Conservation (phyloP, 257 asterid genomes). For the Nicotiana tomentosiformis region DNA sequence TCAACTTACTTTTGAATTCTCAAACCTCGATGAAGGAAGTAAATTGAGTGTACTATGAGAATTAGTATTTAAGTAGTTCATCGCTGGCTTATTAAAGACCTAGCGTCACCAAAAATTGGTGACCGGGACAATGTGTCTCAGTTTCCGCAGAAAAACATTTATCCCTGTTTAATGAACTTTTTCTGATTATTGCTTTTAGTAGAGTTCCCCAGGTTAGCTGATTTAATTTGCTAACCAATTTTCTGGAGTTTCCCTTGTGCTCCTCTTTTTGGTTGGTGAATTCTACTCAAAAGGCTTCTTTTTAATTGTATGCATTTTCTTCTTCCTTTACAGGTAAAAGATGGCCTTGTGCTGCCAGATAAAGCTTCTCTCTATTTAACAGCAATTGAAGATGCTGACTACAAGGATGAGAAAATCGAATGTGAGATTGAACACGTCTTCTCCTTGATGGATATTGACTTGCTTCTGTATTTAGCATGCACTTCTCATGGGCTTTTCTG, state of each 20-base stretch:
- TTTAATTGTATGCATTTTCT: neutral
- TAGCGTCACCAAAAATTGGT: neutral
- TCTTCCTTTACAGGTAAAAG: slow-evolving; percentile 39
- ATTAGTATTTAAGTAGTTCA: neutral
- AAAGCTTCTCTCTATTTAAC: slow-evolving; percentile 78
- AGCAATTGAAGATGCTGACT: slow-evolving; percentile 96
- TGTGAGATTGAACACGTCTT: slow-evolving; percentile 46
- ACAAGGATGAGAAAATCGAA: slow-evolving; percentile 93
- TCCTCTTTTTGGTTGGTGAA: neutral
- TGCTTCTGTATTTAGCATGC: slow-evolving; percentile 7
- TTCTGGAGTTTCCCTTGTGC: neutral
- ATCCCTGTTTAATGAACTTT: neutral
- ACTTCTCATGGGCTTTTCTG: neutral
- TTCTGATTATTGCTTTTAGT: neutral
- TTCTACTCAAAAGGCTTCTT: neutral
- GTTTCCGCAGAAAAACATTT: neutral
- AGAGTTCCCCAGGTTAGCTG: neutral
- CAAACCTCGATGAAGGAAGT: no score
- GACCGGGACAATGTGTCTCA: neutral
- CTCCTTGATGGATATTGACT: slow-evolving; percentile 5
- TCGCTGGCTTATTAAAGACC: neutral
- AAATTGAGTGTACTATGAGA: neutral
- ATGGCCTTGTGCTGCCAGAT: slow-evolving; percentile 83
- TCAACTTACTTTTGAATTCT: no score
- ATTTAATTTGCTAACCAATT: neutral